Conservation (phyloP, 768 basidiomycete genomes). For the Leucocoprinus leucothites region DNA sequence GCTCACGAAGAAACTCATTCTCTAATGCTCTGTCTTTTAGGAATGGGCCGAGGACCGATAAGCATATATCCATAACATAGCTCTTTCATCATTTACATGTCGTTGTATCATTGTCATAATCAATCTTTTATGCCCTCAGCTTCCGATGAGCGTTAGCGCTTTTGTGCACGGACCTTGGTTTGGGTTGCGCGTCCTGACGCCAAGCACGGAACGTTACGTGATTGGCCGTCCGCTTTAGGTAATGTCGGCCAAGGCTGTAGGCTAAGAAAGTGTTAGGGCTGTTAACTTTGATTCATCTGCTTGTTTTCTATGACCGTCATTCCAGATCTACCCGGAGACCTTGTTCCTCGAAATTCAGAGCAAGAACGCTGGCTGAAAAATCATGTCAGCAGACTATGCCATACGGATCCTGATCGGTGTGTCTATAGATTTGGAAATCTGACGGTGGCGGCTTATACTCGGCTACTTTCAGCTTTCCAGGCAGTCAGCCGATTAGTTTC, state of each 20-base stretch:
- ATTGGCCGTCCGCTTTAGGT: slow-evolving; percentile 13
- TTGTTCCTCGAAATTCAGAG: slow-evolving; percentile 51
- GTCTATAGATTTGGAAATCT: slow-evolving; percentile 17
- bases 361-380: slow-evolving; percentile 65
- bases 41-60: slow-evolving; percentile 95
- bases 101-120: slow-evolving; percentile 29
- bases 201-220: too few species aligned
- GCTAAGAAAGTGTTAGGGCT: not conserved
- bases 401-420: slow-evolving; percentile 62
- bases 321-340: slow-evolving; percentile 69
- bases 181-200: too few species aligned
- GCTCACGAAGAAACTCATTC: slow-evolving; percentile 16
- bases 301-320: slow-evolving; percentile 43
- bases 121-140: slow-evolving; percentile 22
- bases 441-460: slow-evolving; percentile 8
- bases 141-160: not conserved
- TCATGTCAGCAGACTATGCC: slow-evolving; percentile 64
- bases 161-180: not conserved
- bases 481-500: slow-evolving; percentile 96
- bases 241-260: slow-evolving; percentile 7
- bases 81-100: slow-evolving; percentile 13
- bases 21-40: slow-evolving; percentile 34
- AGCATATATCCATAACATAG: slow-evolving; percentile 19
- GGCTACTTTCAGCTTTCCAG: slow-evolving; percentile 70
- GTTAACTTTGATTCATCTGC: not conserved